These are phyloP conservation scores for Hericium alpestre DNA, from an alignment of 768 basidiomycete genomes.

Conservation along the genomic window DNA sequence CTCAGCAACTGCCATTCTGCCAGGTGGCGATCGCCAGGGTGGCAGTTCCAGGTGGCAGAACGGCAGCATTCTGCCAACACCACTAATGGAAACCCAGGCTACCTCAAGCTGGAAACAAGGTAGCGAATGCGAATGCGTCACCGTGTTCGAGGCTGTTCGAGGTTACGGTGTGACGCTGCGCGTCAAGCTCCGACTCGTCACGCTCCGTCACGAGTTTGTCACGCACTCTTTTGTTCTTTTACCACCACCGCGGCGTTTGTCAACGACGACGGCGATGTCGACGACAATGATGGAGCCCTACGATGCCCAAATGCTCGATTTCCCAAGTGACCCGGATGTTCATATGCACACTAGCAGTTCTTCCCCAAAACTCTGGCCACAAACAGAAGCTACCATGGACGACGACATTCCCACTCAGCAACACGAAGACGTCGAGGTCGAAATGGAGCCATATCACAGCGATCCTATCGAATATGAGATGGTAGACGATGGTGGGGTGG, in stretches of 20 bases:
- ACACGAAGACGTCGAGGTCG: constrained; percentile 14
- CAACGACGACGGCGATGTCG: constrained; percentile 8
- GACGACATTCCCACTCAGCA: constrained; percentile 9
- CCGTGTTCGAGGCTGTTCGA: too few relatives aligned
- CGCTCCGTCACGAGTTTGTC: not conserved
- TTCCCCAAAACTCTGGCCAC: constrained; percentile 13
- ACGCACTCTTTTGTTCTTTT: not conserved
- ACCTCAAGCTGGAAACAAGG: too few relatives aligned
- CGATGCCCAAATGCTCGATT: constrained; percentile 15
- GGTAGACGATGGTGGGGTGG: constrained; percentile 8
- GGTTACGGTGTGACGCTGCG: too few relatives aligned
- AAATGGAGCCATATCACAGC: constrained; percentile 13
- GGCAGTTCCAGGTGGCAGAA: too few relatives aligned
- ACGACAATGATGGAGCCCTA: constrained; percentile 12
- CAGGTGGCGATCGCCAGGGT: too few relatives aligned
- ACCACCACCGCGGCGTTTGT: not conserved
- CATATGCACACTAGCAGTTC: constrained; percentile 14
- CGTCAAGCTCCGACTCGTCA: not conserved
- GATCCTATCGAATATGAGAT: constrained; percentile 14
- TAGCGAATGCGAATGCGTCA: too few relatives aligned
- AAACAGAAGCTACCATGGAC: constrained; percentile 13
- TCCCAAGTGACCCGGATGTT: constrained; percentile 10
- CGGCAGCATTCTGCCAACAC: too few relatives aligned
- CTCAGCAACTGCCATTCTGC: too few relatives aligned
- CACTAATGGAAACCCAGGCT: too few relatives aligned